Base-by-base conservation (phyloP, 2,329 filamentous ascomycete genomes). In the Trichophyton simii region DNA sequence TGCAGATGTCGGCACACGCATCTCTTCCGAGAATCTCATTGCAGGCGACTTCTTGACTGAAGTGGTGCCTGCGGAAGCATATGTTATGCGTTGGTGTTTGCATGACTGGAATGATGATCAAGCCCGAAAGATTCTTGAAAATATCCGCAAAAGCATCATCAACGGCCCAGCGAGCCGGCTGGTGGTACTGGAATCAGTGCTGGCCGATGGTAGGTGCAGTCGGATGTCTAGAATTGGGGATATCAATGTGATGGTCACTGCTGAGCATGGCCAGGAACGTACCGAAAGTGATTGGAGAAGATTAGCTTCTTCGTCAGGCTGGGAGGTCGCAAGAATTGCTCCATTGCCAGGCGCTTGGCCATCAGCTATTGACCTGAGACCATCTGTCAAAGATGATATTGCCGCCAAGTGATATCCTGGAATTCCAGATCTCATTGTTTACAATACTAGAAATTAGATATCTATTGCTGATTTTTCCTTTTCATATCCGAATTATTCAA, bases 61-160 rank as follows among this genome's bases (percentile, higher is more conserved):
- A 4, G 65, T 78, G 1, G 74, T 75, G 0, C 13, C 62, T 0
- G 72, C 52, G 20, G 66, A 71, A 34, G 59, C 71, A 2, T 73
- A 72, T 57, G 68, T 67, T 8, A 71, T 73, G 66, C 77, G 77
- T 58, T 77, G 76, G 76, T 71, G 68, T 57, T 68, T 78, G 11
- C 76, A 78, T 59, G 69, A 78, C 63, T 78, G 76, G 76, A 63
- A 65, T 1, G 75, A 77, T 60, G 64, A 66, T 0, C 62, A 75
- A 2, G 70, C 68, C 1, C 28, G 65, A 1, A 61, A 18, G 9
- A 74, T 77, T 55, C 66, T 72, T 20, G 54, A 42, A 6, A 68
- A 66, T 20, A 67, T 72, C 67, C 71, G 73, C 2, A 63, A 63
- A 9, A 67, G 71, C 6, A 73, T 78, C 18, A 63, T 65, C 1